These are phyloP conservation scores for Ganoderma sinense DNA, from an alignment of 1,284 basidiomycete genomes.

Conservation along the genomic window DNA sequence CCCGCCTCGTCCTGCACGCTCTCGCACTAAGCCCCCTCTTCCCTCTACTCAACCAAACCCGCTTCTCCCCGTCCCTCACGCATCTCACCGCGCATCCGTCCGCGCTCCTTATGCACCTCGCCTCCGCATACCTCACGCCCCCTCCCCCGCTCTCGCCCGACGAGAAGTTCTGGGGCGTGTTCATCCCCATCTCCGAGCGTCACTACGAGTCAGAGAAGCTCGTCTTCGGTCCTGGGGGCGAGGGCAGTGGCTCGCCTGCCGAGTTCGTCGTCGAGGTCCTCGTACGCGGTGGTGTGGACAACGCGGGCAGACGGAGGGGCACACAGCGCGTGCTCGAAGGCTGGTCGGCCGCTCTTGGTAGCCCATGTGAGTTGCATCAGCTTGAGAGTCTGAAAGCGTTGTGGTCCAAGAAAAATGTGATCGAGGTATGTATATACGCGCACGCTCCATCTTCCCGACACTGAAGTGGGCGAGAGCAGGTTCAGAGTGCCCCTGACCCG, in stretches of 20 bases:
- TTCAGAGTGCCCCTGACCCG: conserved; percentile 55
- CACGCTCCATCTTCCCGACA: neutral
- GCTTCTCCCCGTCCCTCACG: conserved; percentile 71
- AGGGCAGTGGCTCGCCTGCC: conserved; percentile 50
- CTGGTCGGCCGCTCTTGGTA: conserved; percentile 49
- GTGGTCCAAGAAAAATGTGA: conserved; percentile 47
- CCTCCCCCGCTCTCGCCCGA: conserved; percentile 69
- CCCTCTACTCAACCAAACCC: conserved; percentile 63
- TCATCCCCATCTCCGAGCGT: conserved; percentile 71
- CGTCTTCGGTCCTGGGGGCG: conserved; percentile 62
- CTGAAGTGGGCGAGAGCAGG: neutral
- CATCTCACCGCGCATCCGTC: conserved; percentile 75
- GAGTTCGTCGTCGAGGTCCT: conserved; percentile 74
- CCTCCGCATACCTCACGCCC: conserved; percentile 69
- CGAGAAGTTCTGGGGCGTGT: conserved; percentile 80
- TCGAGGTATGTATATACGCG: conserved; percentile 48
- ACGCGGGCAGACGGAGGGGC: conserved; percentile 53
- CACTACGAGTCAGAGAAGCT: conserved; percentile 64
- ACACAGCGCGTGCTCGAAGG: conserved; percentile 72
- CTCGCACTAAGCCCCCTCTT: conserved; percentile 59
- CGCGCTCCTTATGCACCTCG: conserved; percentile 66
- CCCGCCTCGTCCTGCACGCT: conserved; percentile 73
- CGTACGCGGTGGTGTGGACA: conserved; percentile 48
- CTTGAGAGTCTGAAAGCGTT: conserved; percentile 58
- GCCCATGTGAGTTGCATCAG: conserved; percentile 53